Conservation (phyloP, 1,284 basidiomycete genomes). For the Microbotryum violaceum region DNA sequence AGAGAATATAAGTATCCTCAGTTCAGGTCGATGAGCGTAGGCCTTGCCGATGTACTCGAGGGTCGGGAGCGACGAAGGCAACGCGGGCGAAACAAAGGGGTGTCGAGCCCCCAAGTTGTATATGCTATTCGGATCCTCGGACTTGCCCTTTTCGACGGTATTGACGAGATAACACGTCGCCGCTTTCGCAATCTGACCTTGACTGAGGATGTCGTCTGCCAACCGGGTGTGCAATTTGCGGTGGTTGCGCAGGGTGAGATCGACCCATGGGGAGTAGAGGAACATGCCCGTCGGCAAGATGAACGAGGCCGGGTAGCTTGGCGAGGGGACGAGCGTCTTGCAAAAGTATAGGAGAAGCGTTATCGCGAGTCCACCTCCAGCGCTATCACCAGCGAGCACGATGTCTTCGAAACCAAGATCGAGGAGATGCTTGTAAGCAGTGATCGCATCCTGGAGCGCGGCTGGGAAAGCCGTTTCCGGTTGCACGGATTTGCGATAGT, state of each 20-base stretch:
- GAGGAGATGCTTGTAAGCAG: slow-evolving; percentile 29
- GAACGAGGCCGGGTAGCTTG: background rate
- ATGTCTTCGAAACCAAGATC: slow-evolving; percentile 28
- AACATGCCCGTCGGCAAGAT: slow-evolving; percentile 23
- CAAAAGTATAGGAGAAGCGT: slow-evolving; percentile 29
- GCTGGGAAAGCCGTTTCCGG: slow-evolving; percentile 22
- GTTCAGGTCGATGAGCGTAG: slow-evolving; percentile 1
- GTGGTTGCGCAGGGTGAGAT: slow-evolving; percentile 22
- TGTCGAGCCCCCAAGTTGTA: background rate
- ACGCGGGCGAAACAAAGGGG: slow-evolving; percentile 25
- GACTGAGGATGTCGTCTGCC: slow-evolving; percentile 25
- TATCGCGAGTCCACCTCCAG: slow-evolving; percentile 28
- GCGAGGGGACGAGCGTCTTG: background rate
- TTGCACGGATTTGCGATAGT: slow-evolving; percentile 29
- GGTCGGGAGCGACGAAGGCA: slow-evolving; percentile 9
- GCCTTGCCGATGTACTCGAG: slow-evolving; percentile 6
- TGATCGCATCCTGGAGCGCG: slow-evolving; percentile 31
- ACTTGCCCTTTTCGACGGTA: background rate
- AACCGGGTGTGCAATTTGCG: slow-evolving; percentile 9
- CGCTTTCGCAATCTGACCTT: slow-evolving; percentile 25
- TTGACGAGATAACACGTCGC: slow-evolving; percentile 12
- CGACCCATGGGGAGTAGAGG: slow-evolving; percentile 32
- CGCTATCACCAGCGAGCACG: slow-evolving; percentile 31
- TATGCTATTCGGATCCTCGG: background rate
- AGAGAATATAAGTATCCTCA: slow-evolving; percentile 18